These are phyloP conservation scores for Ganoderma lingzhi DNA, from an alignment of 1,284 basidiomycete genomes.

Conservation along the genomic window DNA sequence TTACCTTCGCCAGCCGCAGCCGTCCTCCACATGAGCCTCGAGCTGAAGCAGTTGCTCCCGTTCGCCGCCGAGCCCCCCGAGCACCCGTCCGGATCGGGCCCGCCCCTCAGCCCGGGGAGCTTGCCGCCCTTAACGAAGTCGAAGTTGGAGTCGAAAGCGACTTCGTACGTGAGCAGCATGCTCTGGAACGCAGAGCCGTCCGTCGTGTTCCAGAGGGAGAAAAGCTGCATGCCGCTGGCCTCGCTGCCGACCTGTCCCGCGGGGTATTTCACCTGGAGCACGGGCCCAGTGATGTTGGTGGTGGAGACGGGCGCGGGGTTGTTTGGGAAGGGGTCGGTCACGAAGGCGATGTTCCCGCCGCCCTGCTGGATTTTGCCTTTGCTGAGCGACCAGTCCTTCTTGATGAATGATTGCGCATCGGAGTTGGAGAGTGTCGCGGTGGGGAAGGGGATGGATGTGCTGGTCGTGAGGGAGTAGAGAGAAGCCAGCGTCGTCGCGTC, in stretches of 20 bases:
- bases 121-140: constrained; percentile 59
- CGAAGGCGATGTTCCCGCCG: constrained; percentile 63
- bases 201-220: constrained; percentile 68
- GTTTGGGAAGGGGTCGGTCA: constrained; percentile 69
- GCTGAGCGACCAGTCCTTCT: constrained; percentile 66
- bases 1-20: constrained; percentile 52
- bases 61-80: constrained; percentile 50
- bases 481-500: constrained; percentile 54
- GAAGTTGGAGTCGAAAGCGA: constrained; percentile 68
- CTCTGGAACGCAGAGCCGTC: constrained; percentile 62
- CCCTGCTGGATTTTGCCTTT: constrained; percentile 69
- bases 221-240: constrained; percentile 72
- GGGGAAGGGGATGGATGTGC: constrained; percentile 73
- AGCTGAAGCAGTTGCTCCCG: constrained; percentile 54
- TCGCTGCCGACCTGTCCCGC: constrained; percentile 65
- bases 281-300: constrained; percentile 53
- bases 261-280: constrained; percentile 72
- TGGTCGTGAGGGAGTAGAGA: constrained; percentile 64
- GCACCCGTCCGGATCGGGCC: constrained; percentile 48
- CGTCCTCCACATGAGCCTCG: constrained; percentile 55
- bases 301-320: constrained; percentile 43
- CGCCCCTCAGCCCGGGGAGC: constrained; percentile 55
- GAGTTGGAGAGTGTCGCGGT: constrained; percentile 60
- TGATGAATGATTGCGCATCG: constrained; percentile 61
- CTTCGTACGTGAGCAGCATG: constrained; percentile 75